Conservation (phyloP, 257 asterid species). For the Fraxinus excelsior region DNA sequence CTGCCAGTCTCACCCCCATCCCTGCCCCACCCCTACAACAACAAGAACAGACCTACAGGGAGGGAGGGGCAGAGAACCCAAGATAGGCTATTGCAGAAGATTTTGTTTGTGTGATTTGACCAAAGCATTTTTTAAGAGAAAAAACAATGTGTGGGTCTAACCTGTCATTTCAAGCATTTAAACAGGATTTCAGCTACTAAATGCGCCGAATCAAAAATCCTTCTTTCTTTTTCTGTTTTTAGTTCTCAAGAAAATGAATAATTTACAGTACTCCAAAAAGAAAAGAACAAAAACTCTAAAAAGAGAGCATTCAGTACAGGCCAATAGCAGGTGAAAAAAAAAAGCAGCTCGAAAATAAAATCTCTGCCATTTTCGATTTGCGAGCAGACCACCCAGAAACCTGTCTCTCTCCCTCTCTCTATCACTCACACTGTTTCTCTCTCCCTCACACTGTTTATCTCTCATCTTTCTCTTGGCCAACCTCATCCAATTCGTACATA, state of each 20-base stretch:
- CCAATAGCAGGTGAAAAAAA: neutral
- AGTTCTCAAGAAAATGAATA: neutral
- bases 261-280: neutral
- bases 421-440: neutral
- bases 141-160: neutral
- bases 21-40: neutral
- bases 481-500: neutral
- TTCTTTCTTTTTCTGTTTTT: neutral
- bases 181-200: neutral
- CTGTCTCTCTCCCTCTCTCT: conserved; percentile 4
- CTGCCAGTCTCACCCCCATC: no score
- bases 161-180: neutral
- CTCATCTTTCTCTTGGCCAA: neutral
- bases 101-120: conserved; percentile 6
- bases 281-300: neutral
- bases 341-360: conserved; percentile 13
- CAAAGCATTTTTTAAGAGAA: neutral
- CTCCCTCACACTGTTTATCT: no score
- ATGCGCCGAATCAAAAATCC: neutral
- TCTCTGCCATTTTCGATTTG: neutral
- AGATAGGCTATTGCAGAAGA: neutral
- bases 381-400: neutral
- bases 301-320: neutral
- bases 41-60: neutral
- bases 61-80: neutral